Conservation (phyloP, 192 early-diverging fungal genomes). For the Backusella australiensis region DNA sequence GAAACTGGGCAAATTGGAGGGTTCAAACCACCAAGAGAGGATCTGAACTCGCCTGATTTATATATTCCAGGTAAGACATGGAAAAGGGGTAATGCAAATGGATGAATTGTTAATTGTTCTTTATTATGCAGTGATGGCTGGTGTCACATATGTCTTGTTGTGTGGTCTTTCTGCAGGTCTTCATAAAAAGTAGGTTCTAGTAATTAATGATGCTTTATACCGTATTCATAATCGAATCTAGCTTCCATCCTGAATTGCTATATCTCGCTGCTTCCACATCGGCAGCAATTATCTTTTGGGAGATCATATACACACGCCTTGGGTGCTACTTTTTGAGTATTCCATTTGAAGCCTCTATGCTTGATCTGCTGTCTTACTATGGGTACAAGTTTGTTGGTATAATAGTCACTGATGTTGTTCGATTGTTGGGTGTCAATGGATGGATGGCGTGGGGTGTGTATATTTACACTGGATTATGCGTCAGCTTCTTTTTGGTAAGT, state of each 20-base stretch:
- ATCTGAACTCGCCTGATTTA: slow-evolving; percentile 93
- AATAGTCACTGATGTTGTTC: slow-evolving; percentile 49
- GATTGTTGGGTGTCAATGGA: slow-evolving; percentile 46
- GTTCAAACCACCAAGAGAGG: slow-evolving; percentile 82
- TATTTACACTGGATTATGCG: slow-evolving; percentile 70
- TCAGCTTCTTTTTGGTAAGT: slow-evolving; percentile 88
- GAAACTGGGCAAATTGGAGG: slow-evolving; percentile 78
- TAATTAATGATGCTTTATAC: not conserved
- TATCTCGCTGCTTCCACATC: slow-evolving; percentile 85
- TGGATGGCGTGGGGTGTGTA: slow-evolving; percentile 69
- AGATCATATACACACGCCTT: slow-evolving; percentile 81
- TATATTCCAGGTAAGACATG: slow-evolving; percentile 78
- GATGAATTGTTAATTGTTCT: not conserved
- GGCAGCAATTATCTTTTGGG: slow-evolving; percentile 72
- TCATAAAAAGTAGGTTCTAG: slow-evolving; percentile 44
- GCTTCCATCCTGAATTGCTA: slow-evolving; percentile 86
- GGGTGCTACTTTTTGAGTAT: slow-evolving; percentile 89
- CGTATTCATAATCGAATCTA: slow-evolving; percentile 17
- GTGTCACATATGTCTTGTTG: slow-evolving; percentile 89
- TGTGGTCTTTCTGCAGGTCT: slow-evolving; percentile 62
- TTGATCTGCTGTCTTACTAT: slow-evolving; percentile 86
- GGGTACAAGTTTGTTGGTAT: slow-evolving; percentile 95
- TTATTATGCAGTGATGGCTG: slow-evolving; percentile 66
- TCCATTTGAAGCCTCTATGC: slow-evolving; percentile 71
- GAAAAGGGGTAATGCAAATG: not conserved